Evolutionary conservation across 208 protist genomes (phyloP), one percentile per base, ranked within the genome.

Genomic region (Trypanosoma lewisi): DNA sequence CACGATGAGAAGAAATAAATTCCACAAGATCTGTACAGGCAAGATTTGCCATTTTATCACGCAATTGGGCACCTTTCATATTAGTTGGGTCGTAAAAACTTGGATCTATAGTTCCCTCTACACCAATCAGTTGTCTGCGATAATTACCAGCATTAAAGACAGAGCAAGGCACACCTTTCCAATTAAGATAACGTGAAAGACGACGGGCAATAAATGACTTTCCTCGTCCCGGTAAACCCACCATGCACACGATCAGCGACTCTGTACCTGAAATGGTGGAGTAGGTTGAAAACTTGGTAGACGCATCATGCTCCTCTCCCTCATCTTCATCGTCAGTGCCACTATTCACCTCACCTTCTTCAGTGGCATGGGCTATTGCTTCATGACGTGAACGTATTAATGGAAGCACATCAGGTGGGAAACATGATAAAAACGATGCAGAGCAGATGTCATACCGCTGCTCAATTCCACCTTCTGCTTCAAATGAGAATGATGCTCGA

Each of bases 71-170:
- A 0, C 75, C 87, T 9, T 77, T 30, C 2, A 73, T 54, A 75
- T 96, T 96, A 63, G 85, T 75, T 7, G 87, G 88, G 64, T 94
- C 75, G 53, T 85, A 96, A 60, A 96, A 96, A 11, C 55, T 78
- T 0, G 87, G 70, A 5, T 78, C 65, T 0, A 70, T 63, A n/a
- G 85, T 93, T 4, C 64, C 82, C 23, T 81, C 86, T n/a, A 85
- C 82, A 28, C 89, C 89, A 5, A 97, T 63, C 21, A 95, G 61
- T 59, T 92, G 65, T 12, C 92, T 82, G 8, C 92, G 79, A 63
- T 96, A 96, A 66, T 86, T 78, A 8, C 89, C 89, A 0, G 87
- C 89, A 62, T 97, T 97, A 75, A 97, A 97, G 12, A 96, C 88
- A 4, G 70, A 57, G 60, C 88, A 95, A 3, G 86, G 79, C 11